Evolutionary conservation across 805 yeast genomes (phyloP), one percentile per base, ranked within the genome.

Genomic region (Barnettozyma botsteinii): DNA sequence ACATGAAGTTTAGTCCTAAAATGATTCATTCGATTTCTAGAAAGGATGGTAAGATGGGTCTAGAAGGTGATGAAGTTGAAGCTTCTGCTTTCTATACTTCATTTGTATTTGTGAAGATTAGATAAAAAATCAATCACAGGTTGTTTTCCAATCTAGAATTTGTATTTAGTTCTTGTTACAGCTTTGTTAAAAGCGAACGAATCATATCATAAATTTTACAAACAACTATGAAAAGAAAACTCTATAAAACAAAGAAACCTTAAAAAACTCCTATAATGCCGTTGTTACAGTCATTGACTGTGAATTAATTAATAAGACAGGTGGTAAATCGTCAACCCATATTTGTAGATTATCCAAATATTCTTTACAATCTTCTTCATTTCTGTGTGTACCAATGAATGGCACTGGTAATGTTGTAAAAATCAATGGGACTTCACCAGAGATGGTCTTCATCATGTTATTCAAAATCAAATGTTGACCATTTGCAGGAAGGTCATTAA

Each of bases 281-380:
- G 97, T 89, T 0, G 98, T 91, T 3, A 91, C 98, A 0, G 98
- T 93, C 70, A 93, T 88, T 0, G 95, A 83, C 64, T 87, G 95
- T 0, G 97, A 86, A 55, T 93, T 91, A 40, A 93, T 72, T 46
- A 93, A 61, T 57, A 93, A 57, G 1, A 78, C 72, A 0, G 98
- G 96, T 0, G 96, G 96, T 29, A 93, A 64, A 5, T 75, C 86
- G 32, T 78, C 75, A 41, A 91, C 70, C 93, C 96, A 86, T 6
- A 84, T 61, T 34, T 88, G 83, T 37, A 91, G 66, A 50, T 81
- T 81, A 41, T 79, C 77, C 13, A 85, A 77, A 56, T 88, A 91
- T 26, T 84, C 87, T 31, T 77, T 62, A 38, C 95, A 76, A 17
- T 79, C 89, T 5, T 67, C 70, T 34, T 77, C 81, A 45, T 74